These are phyloP conservation scores for Monosporascus cannonballus DNA, from an alignment of 2,329 filamentous ascomycete genomes.

Conservation along the genomic window DNA sequence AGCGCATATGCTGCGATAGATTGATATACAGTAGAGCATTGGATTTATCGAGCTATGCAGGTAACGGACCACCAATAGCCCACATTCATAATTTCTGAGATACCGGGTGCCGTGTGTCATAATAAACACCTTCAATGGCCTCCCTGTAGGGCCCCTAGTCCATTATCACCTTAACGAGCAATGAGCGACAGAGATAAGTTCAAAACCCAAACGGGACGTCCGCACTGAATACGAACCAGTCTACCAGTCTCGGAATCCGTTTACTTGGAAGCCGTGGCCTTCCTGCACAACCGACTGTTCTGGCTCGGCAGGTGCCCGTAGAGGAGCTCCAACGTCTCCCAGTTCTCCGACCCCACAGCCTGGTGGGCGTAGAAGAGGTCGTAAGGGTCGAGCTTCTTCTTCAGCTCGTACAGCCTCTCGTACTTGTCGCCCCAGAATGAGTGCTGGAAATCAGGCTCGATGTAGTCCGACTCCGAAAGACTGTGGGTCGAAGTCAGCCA, in stretches of 20 bases:
- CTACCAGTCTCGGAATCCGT: not conserved
- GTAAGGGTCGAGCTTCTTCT: constrained; percentile 29
- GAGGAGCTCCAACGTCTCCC: constrained; percentile 24
- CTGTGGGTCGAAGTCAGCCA: not conserved
- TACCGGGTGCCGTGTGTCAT: no score
- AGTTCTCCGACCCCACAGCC: constrained; percentile 33
- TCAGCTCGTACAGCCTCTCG: constrained; percentile 25
- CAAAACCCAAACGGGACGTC: no score
- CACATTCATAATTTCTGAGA: no score
- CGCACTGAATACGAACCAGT: not conserved
- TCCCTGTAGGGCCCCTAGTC: no score
- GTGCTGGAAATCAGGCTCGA: constrained; percentile 30
- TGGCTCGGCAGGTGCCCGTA: constrained; percentile 21
- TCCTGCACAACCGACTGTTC: constrained; percentile 20
- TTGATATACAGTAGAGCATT: no score
- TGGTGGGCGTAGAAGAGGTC: constrained; percentile 30
- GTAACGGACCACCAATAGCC: no score
- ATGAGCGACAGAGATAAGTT: no score
- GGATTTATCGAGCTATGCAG: no score
- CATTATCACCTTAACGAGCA: no score
- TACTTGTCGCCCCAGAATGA: constrained; percentile 32
- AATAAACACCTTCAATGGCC: no score
- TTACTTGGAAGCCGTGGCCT: constrained; percentile 6
- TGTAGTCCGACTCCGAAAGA: constrained; percentile 28
- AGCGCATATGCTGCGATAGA: no score